Evolutionary conservation across 2,329 filamentous ascomycete genomes (phyloP).

Genomic region (Botrytis aclada): DNA sequence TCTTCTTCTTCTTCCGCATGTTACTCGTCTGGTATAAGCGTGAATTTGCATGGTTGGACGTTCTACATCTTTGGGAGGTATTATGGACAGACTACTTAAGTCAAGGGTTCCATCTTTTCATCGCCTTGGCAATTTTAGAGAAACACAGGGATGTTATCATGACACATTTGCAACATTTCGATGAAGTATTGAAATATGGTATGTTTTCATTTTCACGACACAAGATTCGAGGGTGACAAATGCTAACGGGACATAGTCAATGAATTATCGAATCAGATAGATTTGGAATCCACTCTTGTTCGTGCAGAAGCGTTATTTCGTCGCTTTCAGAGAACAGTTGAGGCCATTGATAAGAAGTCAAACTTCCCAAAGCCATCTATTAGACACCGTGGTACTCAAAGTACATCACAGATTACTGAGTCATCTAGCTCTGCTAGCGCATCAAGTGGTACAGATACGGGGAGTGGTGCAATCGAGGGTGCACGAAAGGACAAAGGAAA

Average conservation of each 20-base stretch:
- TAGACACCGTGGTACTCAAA: slow-evolving; percentile 30
- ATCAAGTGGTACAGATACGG: slow-evolving; percentile 11
- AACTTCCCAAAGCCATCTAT: slow-evolving; percentile 66
- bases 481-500: slow-evolving; percentile 19
- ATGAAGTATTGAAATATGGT: slow-evolving; percentile 96
- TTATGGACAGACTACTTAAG: slow-evolving; percentile 92
- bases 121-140: slow-evolving; percentile 90
- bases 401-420: background rate
- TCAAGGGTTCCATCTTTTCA: slow-evolving; percentile 89
- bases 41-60: slow-evolving; percentile 87
- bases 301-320: slow-evolving; percentile 86
- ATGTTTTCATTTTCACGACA: slow-evolving; percentile 40
- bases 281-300: slow-evolving; percentile 80
- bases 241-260: slow-evolving; percentile 61
- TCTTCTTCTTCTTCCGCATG: slow-evolving; percentile 99
- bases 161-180: slow-evolving; percentile 88
- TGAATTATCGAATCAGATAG: slow-evolving; percentile 89
- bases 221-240: background rate
- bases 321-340: slow-evolving; percentile 82
- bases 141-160: slow-evolving; percentile 97
- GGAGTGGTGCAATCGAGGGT: slow-evolving; percentile 32
- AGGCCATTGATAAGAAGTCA: slow-evolving; percentile 87
- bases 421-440: background rate
- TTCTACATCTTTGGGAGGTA: slow-evolving; percentile 84
- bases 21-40: slow-evolving; percentile 98